These are phyloP conservation scores for Trichoderma brevicompactum DNA, from an alignment of 2,329 filamentous ascomycete species.

Conservation along the genomic window DNA sequence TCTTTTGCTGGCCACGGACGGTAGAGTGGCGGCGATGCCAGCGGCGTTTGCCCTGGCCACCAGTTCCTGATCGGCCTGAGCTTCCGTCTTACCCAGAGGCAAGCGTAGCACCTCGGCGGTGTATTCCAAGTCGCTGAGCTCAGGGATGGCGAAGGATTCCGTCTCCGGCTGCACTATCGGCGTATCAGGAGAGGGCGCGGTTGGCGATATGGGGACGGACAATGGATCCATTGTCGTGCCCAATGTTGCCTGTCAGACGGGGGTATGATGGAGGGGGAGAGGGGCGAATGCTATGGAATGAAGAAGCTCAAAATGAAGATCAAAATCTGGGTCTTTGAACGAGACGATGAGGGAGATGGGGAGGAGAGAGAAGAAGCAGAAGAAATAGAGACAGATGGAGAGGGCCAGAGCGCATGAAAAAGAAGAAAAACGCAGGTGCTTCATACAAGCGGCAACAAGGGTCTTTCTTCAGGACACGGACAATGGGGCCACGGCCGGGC, in stretches of 20 bases:
- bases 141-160: slow-evolving; percentile 36
- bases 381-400: not conserved
- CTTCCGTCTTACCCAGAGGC: slow-evolving; percentile 43
- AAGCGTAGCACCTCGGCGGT: slow-evolving; percentile 46
- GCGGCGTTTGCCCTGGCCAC: slow-evolving; percentile 43
- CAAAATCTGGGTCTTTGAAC: not conserved
- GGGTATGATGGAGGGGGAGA: not conserved
- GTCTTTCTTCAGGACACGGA: slow-evolving; percentile 27
- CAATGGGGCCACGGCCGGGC: slow-evolving; percentile 13
- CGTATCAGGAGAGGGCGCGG: not conserved
- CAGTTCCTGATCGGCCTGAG: slow-evolving; percentile 46
- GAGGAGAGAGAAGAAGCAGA: not conserved
- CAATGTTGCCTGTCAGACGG: not conserved
- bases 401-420: not conserved
- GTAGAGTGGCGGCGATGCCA: slow-evolving; percentile 41
- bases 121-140: slow-evolving; percentile 49
- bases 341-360: not conserved
- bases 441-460: slow-evolving; percentile 3
- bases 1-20: slow-evolving; percentile 40
- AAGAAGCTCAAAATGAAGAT: not conserved
- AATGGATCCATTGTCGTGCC: slow-evolving; percentile 22
- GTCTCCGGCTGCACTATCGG: not conserved
- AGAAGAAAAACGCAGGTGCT: slow-evolving; percentile 8
- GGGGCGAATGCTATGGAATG: not conserved
- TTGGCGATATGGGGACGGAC: slow-evolving; percentile 15